These are phyloP conservation scores for Paragyromitra xinjiangensis DNA, from an alignment of 495 filamentous ascomycete genomes.

Conservation along the genomic window DNA sequence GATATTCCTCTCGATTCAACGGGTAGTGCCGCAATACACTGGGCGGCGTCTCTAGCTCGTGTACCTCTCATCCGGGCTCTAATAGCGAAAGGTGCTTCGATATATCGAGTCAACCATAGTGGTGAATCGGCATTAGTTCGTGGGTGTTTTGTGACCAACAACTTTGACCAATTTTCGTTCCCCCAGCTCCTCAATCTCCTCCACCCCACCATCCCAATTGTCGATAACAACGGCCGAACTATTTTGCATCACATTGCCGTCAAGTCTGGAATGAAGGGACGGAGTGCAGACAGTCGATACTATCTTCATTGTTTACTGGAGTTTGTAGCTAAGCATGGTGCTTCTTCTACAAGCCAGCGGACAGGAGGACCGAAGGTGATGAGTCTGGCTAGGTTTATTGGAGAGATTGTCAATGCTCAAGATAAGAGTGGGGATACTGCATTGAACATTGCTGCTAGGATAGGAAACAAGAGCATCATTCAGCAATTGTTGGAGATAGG, in stretches of 20 bases:
- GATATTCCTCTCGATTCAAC: constrained; percentile 89
- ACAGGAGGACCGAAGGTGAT: constrained; percentile 68
- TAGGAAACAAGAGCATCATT: constrained; percentile 89
- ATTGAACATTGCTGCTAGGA: constrained; percentile 87
- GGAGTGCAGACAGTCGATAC: constrained; percentile 83
- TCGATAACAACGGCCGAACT: constrained; percentile 86
- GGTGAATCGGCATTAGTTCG: constrained; percentile 94
- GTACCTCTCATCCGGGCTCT: constrained; percentile 80
- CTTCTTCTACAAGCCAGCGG: constrained; percentile 68
- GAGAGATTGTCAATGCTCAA: constrained; percentile 91
- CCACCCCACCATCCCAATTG: constrained; percentile 87
- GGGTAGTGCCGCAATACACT: constrained; percentile 89
- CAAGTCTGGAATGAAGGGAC: constrained; percentile 89
- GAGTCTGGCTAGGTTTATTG: constrained; percentile 87
- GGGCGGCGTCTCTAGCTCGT: constrained; percentile 95
- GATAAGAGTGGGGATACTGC: constrained; percentile 95
- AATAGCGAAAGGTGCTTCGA: constrained; percentile 81
- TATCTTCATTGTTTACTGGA: constrained; percentile 93
- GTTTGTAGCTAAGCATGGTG: constrained; percentile 87
- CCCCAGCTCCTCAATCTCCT: constrained; percentile 87
- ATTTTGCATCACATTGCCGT: constrained; percentile 96
- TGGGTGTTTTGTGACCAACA: constrained; percentile 87
- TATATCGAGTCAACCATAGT: constrained; percentile 82
- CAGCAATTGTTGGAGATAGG: constrained; percentile 92
- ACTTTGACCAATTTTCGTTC: constrained; percentile 79